Evolutionary conservation across 345 rosid genomes (phyloP).

Genomic region (Gossypium australe): DNA sequence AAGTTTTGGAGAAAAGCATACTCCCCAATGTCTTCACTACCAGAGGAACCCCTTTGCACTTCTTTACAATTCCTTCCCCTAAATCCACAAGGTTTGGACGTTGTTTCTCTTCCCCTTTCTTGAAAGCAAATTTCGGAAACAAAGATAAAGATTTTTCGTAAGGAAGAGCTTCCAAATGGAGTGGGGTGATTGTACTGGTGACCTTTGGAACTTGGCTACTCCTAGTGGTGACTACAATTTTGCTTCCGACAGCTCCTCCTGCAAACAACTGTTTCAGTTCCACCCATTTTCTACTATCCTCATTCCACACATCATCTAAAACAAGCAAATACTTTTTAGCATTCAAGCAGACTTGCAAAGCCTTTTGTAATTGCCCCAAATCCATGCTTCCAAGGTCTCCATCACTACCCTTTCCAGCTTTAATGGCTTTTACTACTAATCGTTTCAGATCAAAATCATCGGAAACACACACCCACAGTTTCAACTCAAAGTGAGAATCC

Average conservation of each 20-base stretch:
- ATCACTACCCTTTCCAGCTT: not conserved
- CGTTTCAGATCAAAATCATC: not conserved
- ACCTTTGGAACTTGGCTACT: not conserved
- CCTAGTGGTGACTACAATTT: not conserved
- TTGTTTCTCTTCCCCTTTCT: slow-evolving; percentile 4
- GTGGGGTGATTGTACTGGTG: not conserved
- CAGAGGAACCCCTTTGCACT: slow-evolving; percentile 7
- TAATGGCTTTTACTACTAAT: not conserved
- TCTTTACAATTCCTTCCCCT: not conserved
- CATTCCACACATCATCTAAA: not conserved
- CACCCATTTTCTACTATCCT: not conserved
- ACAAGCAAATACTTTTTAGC: not conserved
- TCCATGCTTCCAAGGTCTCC: not conserved
- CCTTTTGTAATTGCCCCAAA: not conserved
- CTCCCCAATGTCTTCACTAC: not conserved
- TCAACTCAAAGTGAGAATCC: not conserved
- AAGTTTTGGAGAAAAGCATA: not conserved
- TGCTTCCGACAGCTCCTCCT: not conserved
- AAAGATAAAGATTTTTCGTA: slow-evolving; percentile 17
- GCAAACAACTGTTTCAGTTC: not conserved
- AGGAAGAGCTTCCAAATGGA: slow-evolving; percentile 10
- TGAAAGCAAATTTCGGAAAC: slow-evolving; percentile 24
- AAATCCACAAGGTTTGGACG: not conserved
- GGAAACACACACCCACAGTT: not conserved
- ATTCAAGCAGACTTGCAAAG: not conserved